A percentile compares a stretch with the other conserved stretches of the same genome.
Evolutionary conservation across 768 basidiomycete species (phyloP).

Genomic region (Lactarius pseudohatsudake): DNA sequence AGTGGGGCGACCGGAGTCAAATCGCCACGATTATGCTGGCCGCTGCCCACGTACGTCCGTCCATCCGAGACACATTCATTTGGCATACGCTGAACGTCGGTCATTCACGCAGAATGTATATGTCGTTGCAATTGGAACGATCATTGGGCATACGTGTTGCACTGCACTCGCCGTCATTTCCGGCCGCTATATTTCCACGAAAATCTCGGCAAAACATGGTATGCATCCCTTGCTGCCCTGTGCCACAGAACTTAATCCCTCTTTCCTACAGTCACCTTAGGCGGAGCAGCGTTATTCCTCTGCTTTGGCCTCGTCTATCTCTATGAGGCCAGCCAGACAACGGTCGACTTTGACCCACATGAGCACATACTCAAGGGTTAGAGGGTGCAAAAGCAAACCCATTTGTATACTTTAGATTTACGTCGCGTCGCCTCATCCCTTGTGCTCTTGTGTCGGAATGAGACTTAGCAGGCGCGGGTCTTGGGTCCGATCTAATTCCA

Average conservation of each 20-base stretch:
- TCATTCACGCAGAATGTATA: slow-evolving; percentile 72
- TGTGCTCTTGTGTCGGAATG: background rate
- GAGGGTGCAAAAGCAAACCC: slow-evolving; percentile 9
- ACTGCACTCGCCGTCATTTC: slow-evolving; percentile 91
- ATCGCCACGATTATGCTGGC: slow-evolving; percentile 96
- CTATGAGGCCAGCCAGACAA: slow-evolving; percentile 22
- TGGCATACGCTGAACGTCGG: slow-evolving; percentile 19
- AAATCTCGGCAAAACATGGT: slow-evolving; percentile 96
- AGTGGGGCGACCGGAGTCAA: slow-evolving; percentile 98
- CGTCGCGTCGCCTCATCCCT: background rate
- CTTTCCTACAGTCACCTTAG: slow-evolving; percentile 25
- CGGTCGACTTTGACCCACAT: slow-evolving; percentile 25
- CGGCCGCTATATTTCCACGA: slow-evolving; percentile 88
- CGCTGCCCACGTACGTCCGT: slow-evolving; percentile 77
- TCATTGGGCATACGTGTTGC: slow-evolving; percentile 84
- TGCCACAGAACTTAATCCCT: background rate
- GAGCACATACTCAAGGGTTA: slow-evolving; percentile 26
- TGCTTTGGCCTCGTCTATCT: slow-evolving; percentile 28
- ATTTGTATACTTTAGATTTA: slow-evolving; percentile 2
- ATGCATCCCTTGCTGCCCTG: slow-evolving; percentile 31
- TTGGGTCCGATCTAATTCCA: background rate
- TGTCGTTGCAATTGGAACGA: slow-evolving; percentile 85
- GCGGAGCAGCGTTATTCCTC: slow-evolving; percentile 28
- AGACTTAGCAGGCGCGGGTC: background rate
- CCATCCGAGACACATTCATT: slow-evolving; percentile 35